A percentile compares a stretch with the other conserved stretches of the same genome.
Evolutionary conservation across 352 stramenopile genomes (phyloP).

Genomic region (Phytophthora hibernalis): DNA sequence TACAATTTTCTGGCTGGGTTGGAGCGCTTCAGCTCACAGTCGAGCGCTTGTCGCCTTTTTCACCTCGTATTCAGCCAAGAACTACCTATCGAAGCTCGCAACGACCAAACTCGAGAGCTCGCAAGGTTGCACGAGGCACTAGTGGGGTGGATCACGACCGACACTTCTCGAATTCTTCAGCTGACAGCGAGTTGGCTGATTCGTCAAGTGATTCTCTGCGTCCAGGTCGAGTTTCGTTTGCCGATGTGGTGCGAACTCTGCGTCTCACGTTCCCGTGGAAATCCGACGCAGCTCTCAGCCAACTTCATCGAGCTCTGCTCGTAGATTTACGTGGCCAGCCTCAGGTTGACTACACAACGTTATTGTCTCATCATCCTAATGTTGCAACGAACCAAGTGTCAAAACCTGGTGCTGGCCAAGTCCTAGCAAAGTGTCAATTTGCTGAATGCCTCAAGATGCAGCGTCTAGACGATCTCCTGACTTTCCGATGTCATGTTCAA

Average conservation of each 20-base stretch:
- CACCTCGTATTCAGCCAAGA: constrained; percentile 53
- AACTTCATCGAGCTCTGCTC: constrained; percentile 55
- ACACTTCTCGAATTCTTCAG: constrained; percentile 24
- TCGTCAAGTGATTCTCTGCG: not conserved
- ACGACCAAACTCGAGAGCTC: constrained; percentile 54
- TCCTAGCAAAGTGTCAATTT: constrained; percentile 26
- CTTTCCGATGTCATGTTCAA: constrained; percentile 54
- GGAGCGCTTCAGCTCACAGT: constrained; percentile 45
- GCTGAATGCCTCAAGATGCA: constrained; percentile 58
- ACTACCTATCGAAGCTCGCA: constrained; percentile 52
- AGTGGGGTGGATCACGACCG: constrained; percentile 56
- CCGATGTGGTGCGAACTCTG: constrained; percentile 55
- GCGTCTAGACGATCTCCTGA: constrained; percentile 70
- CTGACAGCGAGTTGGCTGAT: not conserved
- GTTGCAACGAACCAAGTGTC: not conserved
- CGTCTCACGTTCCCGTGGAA: constrained; percentile 73
- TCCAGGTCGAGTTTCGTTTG: constrained; percentile 44
- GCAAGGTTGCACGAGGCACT: constrained; percentile 58
- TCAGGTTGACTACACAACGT: constrained; percentile 52
- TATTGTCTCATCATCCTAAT: constrained; percentile 33
- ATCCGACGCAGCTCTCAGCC: constrained; percentile 44
- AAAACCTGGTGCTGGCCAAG: constrained; percentile 2
- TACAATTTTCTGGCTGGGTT: constrained; percentile 70
- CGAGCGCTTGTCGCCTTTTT: constrained; percentile 66
- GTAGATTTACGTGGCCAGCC: constrained; percentile 45